These are phyloP conservation scores for Termitomyces sp. DNA, from an alignment of 768 basidiomycete genomes.

Conservation along the genomic window DNA sequence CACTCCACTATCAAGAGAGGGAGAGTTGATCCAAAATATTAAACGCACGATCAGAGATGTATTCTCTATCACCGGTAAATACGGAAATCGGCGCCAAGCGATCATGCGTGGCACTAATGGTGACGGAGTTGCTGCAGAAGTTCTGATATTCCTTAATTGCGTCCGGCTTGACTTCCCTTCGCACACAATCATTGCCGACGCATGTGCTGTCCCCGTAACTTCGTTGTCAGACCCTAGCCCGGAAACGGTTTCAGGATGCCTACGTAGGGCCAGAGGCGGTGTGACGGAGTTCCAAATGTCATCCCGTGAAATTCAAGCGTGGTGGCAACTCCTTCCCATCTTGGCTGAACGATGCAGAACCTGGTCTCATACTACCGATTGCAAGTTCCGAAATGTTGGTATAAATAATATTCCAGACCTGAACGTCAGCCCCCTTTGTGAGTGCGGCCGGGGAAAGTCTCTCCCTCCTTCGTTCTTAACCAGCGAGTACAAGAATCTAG, in stretches of 20 bases:
- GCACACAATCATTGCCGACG: conserved; percentile 47
- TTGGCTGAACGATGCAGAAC: conserved; percentile 47
- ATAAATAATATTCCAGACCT: conserved; percentile 28
- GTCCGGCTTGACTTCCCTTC: conserved; percentile 42
- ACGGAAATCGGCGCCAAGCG: neutral
- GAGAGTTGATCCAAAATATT: neutral
- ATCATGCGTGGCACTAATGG: conserved; percentile 16
- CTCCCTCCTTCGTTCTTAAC: conserved; percentile 27
- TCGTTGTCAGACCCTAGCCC: neutral
- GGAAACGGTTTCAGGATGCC: neutral
- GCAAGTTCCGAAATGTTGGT: conserved; percentile 36
- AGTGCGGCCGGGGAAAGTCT: conserved; percentile 47
- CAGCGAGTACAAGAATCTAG: conserved; percentile 31
- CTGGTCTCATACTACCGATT: conserved; percentile 41
- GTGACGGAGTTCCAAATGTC: conserved; percentile 9
- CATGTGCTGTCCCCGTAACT: conserved; percentile 36
- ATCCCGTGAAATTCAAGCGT: conserved; percentile 25
- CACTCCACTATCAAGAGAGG: neutral
- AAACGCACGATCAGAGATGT: conserved; percentile 6
- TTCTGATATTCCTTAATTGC: conserved; percentile 39
- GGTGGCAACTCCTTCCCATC: conserved; percentile 47
- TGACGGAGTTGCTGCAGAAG: conserved; percentile 20
- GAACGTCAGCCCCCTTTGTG: conserved; percentile 38
- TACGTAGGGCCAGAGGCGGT: neutral
- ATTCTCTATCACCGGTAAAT: neutral